Evolutionary conservation across 805 yeast genomes (phyloP).

Genomic region (Wickerhamiella occidentalis): DNA sequence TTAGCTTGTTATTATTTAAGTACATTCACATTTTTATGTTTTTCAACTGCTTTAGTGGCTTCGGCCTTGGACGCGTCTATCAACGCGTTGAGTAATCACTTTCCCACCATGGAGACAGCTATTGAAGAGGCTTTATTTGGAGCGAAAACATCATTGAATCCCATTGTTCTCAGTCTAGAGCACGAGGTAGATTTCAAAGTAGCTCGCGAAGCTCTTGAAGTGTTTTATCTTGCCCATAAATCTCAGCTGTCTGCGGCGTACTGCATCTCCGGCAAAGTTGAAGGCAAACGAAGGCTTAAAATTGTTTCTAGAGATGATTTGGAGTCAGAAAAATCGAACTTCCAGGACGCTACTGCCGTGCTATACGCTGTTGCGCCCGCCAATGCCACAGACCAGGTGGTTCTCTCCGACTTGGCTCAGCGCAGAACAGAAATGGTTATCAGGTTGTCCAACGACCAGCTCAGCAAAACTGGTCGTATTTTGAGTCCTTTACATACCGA

Average conservation of each 20-base stretch:
- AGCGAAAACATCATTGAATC: background rate
- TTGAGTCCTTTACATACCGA: background rate
- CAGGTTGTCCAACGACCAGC: background rate
- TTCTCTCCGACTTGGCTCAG: slow-evolving; percentile 2
- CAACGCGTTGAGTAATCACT: background rate
- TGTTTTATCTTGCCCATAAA: background rate
- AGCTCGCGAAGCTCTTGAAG: slow-evolving; percentile 1
- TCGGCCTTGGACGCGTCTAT: no score
- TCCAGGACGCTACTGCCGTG: background rate
- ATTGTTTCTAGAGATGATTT: background rate
- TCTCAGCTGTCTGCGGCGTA: slow-evolving; percentile 6
- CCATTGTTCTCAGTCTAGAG: slow-evolving; percentile 1
- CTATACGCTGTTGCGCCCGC: background rate
- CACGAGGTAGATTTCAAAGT: background rate
- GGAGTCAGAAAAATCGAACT: background rate
- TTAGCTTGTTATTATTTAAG: background rate
- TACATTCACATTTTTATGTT: no score
- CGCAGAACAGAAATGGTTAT: background rate
- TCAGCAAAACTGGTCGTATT: background rate
- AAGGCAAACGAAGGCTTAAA: background rate
- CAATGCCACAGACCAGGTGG: slow-evolving; percentile 3
- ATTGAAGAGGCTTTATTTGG: slow-evolving; percentile 6
- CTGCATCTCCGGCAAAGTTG: background rate
- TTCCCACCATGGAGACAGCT: background rate
- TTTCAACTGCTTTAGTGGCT: no score